Evolutionary conservation across 306 rosid genomes (phyloP).

Genomic region (Castanospermum australe): DNA sequence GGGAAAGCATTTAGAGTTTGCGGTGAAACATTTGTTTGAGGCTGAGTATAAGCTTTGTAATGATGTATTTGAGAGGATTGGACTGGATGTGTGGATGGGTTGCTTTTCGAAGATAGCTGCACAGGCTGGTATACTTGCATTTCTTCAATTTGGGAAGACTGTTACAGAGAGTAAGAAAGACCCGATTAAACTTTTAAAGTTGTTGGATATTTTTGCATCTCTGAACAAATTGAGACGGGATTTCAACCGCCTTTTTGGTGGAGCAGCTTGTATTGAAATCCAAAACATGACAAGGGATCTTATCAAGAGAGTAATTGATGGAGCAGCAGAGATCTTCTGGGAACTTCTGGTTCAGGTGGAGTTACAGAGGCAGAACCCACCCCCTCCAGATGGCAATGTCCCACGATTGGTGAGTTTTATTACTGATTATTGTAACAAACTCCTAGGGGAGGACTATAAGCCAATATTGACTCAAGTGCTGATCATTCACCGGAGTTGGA

Average conservation of each 20-base stretch:
- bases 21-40: slow-evolving; percentile 98
- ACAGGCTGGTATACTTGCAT: slow-evolving; percentile 93
- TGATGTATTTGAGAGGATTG: slow-evolving; percentile 93
- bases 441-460: slow-evolving; percentile 86
- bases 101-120: slow-evolving; percentile 96
- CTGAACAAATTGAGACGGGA: slow-evolving; percentile 90
- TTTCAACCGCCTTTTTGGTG: slow-evolving; percentile 93
- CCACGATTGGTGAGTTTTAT: slow-evolving; percentile 79
- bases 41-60: slow-evolving; percentile 93
- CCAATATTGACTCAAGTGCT: slow-evolving; percentile 88
- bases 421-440: slow-evolving; percentile 85
- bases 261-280: slow-evolving; percentile 82
- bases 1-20: slow-evolving; percentile 99
- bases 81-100: slow-evolving; percentile 87
- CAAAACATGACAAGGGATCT: slow-evolving; percentile 97
- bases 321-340: slow-evolving; percentile 93
- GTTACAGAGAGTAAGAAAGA: slow-evolving; percentile 96
- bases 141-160: slow-evolving; percentile 95
- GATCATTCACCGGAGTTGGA: slow-evolving; percentile 94
- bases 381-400: slow-evolving; percentile 81
- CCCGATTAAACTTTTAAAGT: slow-evolving; percentile 86
- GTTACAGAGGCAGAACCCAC: slow-evolving; percentile 84
- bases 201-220: slow-evolving; percentile 92
- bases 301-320: slow-evolving; percentile 86
- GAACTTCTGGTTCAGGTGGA: slow-evolving; percentile 87